Conservation (phyloP, 345 rosid species). For the Corchorus capsularis region DNA sequence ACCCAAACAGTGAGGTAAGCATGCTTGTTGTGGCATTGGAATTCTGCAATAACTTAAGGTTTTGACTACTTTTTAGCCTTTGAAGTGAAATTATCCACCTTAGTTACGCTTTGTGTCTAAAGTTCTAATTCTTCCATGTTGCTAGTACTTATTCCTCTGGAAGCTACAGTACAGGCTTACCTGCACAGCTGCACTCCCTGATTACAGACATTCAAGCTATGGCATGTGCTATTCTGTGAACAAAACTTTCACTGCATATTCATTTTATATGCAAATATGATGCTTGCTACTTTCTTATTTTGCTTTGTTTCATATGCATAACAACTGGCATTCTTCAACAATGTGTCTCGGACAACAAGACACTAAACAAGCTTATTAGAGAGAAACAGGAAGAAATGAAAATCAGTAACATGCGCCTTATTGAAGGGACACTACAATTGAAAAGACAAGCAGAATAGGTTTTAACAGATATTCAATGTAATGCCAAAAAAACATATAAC, state of each 20-base stretch:
- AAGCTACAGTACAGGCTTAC: neutral
- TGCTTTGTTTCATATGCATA: neutral
- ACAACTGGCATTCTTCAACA: neutral
- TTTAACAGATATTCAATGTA: neutral
- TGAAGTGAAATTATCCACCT: conserved; percentile 11
- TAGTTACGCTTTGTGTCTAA: neutral
- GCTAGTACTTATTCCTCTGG: neutral
- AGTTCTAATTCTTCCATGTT: neutral
- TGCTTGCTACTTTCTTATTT: neutral
- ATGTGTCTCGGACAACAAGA: neutral
- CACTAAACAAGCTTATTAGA: neutral
- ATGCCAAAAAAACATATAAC: neutral
- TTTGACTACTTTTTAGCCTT: neutral
- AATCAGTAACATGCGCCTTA: no score
- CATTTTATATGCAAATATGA: neutral
- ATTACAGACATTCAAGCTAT: neutral
- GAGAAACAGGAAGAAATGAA: no score
- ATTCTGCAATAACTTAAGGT: neutral
- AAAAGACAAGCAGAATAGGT: neutral
- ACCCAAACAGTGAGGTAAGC: conserved; percentile 1
- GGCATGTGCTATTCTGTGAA: neutral
- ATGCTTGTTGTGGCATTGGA: neutral
- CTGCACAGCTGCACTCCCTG: neutral
- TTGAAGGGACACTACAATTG: neutral
- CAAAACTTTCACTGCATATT: neutral